phyloP scores from a whole-genome alignment of 129 eudicot species.

The Pittosporum tobira region DNA sequence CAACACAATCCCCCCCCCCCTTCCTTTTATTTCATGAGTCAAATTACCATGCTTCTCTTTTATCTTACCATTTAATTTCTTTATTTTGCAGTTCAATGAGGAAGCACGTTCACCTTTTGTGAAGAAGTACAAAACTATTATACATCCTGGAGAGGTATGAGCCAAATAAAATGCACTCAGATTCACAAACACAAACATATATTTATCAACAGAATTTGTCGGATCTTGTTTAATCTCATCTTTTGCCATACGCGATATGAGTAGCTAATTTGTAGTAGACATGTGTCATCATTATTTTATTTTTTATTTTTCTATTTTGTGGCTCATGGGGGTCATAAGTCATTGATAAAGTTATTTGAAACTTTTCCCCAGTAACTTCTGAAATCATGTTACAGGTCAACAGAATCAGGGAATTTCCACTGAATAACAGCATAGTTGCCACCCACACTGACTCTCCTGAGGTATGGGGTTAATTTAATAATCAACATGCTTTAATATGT shows the following conservation, averaged over 20 bases:
- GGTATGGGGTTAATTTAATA: slow-evolving; percentile 31
- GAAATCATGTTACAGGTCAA: slow-evolving; percentile 58
- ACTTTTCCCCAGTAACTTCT: slow-evolving; percentile 1
- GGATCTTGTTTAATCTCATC: not conserved
- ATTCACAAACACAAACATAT: not conserved
- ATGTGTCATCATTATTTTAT: not conserved
- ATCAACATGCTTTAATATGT: not conserved
- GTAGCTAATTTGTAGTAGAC: too few species aligned
- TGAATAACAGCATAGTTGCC: slow-evolving; percentile 81
- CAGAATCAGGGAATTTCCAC: slow-evolving; percentile 90
- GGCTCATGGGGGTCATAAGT: too few species aligned
- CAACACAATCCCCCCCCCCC: too few species aligned
- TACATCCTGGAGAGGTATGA: slow-evolving; percentile 98
- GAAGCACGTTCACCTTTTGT: slow-evolving; percentile 94
- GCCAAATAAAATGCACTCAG: not conserved
- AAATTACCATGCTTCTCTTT: not conserved
- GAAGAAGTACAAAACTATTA: slow-evolving; percentile 85
- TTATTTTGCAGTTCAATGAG: slow-evolving; percentile 68
- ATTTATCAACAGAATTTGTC: too few species aligned
- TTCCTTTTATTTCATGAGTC: not conserved
- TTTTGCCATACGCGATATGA: not conserved
- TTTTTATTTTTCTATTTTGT: too few species aligned
- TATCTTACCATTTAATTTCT: slow-evolving; percentile 10
- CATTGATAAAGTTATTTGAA: too few species aligned
- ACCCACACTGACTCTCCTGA: slow-evolving; percentile 94